Base-by-base conservation (phyloP, 108 stramenopile species). In the Conticribra weissflogii region DNA sequence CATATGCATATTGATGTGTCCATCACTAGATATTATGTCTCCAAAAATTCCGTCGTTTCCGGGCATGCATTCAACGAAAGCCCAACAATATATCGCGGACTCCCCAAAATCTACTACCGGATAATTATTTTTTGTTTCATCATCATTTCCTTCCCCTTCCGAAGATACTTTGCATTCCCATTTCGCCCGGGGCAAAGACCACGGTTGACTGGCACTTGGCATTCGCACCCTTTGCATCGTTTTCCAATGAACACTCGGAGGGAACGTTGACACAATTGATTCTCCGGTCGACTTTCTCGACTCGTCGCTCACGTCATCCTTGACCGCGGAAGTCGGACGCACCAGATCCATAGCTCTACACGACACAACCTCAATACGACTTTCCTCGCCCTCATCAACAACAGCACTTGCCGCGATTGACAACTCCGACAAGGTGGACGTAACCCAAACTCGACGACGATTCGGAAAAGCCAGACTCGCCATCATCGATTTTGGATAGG, bases 161-260 rank as follows among this genome's bases (percentile, higher is more conserved):
- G 24, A 27, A 22, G 2, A 16, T 67, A 50, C 45, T 50, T 74
- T 58, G 36, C 36, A 41, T 55, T 86, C 80, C 86, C 86, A 87
- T 32, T 83, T 84, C 23, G 72, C 83, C 22, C 86, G 54, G 41
- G 79, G 78, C 17, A 85, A 47, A 66, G 75, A 71, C 86, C 86
- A 87, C 16, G 82, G 70, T 50, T 85, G 74, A 25, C 12, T 48
- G 33, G 66, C 14, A 19, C 56, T 63, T 41, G 81, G 56, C 86
- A 83, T 87, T 15, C 66, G 54, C 36, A 76, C 83, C 28, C 51
- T 49, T 27, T 68, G 31, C 18, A 66, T 65, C 54, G 18, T 16
- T 29, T 36, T 54, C 59, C 58, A 58, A 18, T 70, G 9, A 16
- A 66, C 21, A 16, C 16, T 4, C 5, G 5, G 5, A 57, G 52